Percentiles rank a stretch among this genome's conserved stretches.
Conservation (phyloP, 257 asterid species). For the Solanum clarkiae region DNA sequence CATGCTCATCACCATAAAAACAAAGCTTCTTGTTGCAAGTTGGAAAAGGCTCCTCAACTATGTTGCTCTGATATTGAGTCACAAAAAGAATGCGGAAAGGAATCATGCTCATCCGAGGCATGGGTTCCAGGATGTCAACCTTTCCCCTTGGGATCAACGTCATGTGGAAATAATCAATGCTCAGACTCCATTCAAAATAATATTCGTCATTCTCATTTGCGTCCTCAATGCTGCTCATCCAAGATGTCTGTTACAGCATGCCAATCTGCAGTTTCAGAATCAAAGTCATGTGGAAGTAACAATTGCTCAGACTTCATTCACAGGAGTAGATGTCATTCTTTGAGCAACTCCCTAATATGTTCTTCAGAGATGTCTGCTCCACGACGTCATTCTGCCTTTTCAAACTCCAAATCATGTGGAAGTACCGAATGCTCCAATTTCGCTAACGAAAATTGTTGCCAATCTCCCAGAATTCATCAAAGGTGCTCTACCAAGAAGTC, state of each 20-base stretch:
- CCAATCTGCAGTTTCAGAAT: not conserved
- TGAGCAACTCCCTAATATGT: not conserved
- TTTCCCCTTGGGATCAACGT: not conserved
- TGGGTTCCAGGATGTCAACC: not conserved
- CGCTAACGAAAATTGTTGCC: not conserved
- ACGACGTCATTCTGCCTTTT: not conserved
- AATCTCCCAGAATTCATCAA: not conserved
- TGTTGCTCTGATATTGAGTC: slow-evolving; percentile 15
- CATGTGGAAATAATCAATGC: not conserved
- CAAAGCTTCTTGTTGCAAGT: not conserved
- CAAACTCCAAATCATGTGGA: not conserved
- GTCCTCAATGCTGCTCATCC: not conserved
- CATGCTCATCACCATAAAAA: not conserved
- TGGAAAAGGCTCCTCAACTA: not conserved
- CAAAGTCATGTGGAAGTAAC: not conserved
- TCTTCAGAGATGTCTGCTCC: not conserved
- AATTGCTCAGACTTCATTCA: not conserved
- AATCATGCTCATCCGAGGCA: slow-evolving; percentile 7
- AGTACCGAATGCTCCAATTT: not conserved
- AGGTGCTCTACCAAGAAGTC: not conserved
- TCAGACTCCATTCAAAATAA: not conserved
- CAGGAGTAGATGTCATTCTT: not conserved
- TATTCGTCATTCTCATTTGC: not conserved
- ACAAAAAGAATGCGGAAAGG: not conserved
- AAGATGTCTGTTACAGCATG: not conserved